A percentile compares a stretch with the other conserved stretches of the same genome.
Conservation (phyloP, 1,284 basidiomycete genomes). For the Ceratobasidium sp. region DNA sequence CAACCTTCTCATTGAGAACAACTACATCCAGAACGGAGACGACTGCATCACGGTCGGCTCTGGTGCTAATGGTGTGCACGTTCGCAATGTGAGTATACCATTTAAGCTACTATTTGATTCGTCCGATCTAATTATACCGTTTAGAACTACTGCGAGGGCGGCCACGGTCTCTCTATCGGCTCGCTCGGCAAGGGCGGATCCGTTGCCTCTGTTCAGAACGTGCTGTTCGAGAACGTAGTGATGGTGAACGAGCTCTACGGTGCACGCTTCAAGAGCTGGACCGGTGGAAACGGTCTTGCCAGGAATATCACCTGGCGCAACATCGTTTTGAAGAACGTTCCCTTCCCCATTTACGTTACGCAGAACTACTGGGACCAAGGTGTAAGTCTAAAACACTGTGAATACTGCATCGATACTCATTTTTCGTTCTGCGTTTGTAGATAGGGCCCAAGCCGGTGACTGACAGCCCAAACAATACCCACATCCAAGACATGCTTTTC, state of each 20-base stretch:
- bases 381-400: constrained; percentile 53
- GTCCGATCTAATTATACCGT: neutral
- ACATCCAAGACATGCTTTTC: constrained; percentile 66
- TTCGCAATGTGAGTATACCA: constrained; percentile 56
- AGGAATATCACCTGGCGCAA: constrained; percentile 69
- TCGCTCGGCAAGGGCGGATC: constrained; percentile 65
- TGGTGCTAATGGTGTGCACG: constrained; percentile 67
- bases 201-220: constrained; percentile 65
- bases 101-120: neutral
- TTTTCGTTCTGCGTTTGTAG: constrained; percentile 31
- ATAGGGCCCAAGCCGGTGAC: constrained; percentile 61
- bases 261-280: constrained; percentile 76
- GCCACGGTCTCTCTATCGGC: constrained; percentile 70
- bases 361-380: constrained; percentile 74
- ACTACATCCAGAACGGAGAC: constrained; percentile 68
- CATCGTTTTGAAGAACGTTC: constrained; percentile 64
- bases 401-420: neutral
- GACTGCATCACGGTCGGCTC: constrained; percentile 69
- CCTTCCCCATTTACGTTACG: constrained; percentile 71
- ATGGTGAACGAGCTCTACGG: constrained; percentile 67
- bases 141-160: constrained; percentile 57
- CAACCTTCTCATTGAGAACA: constrained; percentile 68
- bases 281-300: constrained; percentile 68
- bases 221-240: constrained; percentile 67
- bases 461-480: constrained; percentile 63